These are phyloP conservation scores for Apiotrichum montevideense DNA, from an alignment of 1,284 basidiomycete genomes.

Conservation along the genomic window DNA sequence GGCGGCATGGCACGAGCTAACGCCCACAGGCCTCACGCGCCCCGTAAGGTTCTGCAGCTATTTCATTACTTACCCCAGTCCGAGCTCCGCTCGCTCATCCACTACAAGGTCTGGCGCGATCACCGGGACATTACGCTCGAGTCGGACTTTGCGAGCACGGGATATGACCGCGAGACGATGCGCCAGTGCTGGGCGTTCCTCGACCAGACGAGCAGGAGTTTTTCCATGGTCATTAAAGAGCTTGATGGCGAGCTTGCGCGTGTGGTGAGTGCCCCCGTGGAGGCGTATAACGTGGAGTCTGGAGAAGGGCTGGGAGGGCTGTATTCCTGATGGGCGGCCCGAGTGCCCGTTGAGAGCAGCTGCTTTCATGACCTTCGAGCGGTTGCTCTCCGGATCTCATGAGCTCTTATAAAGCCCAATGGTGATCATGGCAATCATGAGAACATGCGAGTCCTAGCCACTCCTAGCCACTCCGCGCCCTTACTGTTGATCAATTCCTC, in stretches of 20 bases:
- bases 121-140: slow-evolving; percentile 67
- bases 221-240: slow-evolving; percentile 92
- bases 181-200: slow-evolving; percentile 83
- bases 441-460: too few relatives aligned
- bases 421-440: too few relatives aligned
- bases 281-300: slow-evolving; percentile 43
- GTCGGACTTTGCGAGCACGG: slow-evolving; percentile 63
- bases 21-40: slow-evolving; percentile 26
- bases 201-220: slow-evolving; percentile 83
- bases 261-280: slow-evolving; percentile 52
- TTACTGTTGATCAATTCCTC: not conserved
- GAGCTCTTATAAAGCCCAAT: too few relatives aligned
- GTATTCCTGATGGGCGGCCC: too few relatives aligned
- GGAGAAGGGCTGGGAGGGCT: not conserved
- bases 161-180: slow-evolving; percentile 81
- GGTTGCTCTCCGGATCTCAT: too few relatives aligned
- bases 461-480: too few relatives aligned
- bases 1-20: slow-evolving; percentile 3
- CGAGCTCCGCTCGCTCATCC: slow-evolving; percentile 70
- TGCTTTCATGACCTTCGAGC: too few relatives aligned
- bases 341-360: too few relatives aligned
- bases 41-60: slow-evolving; percentile 21
- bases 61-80: slow-evolving; percentile 49
- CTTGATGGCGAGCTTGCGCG: slow-evolving; percentile 90
- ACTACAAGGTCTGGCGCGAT: slow-evolving; percentile 73